Evolutionary conservation across 805 yeast species (phyloP).

Genomic region (Sugiyamaella mastotermitis): DNA sequence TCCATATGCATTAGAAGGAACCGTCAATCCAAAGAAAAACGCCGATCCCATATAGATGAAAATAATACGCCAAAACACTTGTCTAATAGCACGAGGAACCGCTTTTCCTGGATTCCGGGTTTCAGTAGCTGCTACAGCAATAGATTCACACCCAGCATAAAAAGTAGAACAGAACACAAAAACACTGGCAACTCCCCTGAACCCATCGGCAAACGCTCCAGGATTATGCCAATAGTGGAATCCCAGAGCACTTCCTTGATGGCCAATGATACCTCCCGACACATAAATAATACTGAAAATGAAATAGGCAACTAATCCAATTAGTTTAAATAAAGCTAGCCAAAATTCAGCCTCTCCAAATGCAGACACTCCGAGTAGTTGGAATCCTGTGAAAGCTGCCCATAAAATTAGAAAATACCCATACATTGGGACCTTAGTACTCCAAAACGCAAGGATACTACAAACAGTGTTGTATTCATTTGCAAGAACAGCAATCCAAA

Average conservation of each 20-base stretch:
- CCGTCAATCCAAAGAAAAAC: slow-evolving; percentile 53
- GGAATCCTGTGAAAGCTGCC: slow-evolving; percentile 54
- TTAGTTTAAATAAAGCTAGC: slow-evolving; percentile 66
- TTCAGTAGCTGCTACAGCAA: slow-evolving; percentile 61
- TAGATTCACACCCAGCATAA: slow-evolving; percentile 54
- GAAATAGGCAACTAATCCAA: slow-evolving; percentile 69
- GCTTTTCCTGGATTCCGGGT: slow-evolving; percentile 55
- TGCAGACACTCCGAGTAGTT: slow-evolving; percentile 63
- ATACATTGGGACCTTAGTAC: slow-evolving; percentile 64
- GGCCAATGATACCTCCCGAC: slow-evolving; percentile 75
- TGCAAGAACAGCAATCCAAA: slow-evolving; percentile 73
- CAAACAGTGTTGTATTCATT: slow-evolving; percentile 79
- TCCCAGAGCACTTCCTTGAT: slow-evolving; percentile 52
- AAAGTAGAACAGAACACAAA: slow-evolving; percentile 57
- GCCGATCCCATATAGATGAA: slow-evolving; percentile 54
- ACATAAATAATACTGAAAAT: slow-evolving; percentile 68
- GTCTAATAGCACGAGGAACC: slow-evolving; percentile 55
- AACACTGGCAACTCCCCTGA: slow-evolving; percentile 48
- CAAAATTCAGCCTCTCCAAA: slow-evolving; percentile 84
- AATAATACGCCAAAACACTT: slow-evolving; percentile 50
- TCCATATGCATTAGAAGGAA: slow-evolving; percentile 47
- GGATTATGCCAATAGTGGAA: slow-evolving; percentile 51
- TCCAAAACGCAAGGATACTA: slow-evolving; percentile 75
- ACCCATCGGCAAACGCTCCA: slow-evolving; percentile 51
- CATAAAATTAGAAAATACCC: slow-evolving; percentile 59